These are phyloP conservation scores for Alternaria arbusti DNA, from an alignment of 2,329 filamentous ascomycete species.

Conservation along the genomic window DNA sequence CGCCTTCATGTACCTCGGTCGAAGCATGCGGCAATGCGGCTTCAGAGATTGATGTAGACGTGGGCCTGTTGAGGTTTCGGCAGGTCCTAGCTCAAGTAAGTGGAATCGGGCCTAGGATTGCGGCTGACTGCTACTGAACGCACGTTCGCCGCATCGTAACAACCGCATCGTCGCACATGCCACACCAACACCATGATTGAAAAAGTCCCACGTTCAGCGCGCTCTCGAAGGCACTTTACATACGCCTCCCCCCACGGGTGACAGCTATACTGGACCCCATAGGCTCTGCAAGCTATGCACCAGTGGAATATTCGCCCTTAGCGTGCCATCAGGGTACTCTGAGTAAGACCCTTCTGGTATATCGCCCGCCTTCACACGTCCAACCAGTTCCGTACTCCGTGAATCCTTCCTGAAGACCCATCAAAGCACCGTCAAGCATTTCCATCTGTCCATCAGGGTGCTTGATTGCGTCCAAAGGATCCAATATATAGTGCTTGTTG, in stretches of 20 bases:
- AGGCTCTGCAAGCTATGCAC: background rate
- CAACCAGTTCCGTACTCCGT: background rate
- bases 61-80: background rate
- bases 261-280: background rate
- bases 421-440: slow-evolving; percentile 1
- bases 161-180: background rate
- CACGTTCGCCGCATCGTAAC: background rate
- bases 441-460: slow-evolving; percentile 9
- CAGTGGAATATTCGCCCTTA: slow-evolving; percentile 4
- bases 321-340: slow-evolving; percentile 16
- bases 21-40: background rate
- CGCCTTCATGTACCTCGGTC: background rate
- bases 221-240: background rate
- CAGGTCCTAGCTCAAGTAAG: background rate
- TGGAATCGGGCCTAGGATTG: background rate
- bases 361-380: background rate
- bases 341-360: background rate
- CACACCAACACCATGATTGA: background rate
- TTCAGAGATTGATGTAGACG: background rate
- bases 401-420: background rate
- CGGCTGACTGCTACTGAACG: background rate
- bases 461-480: background rate
- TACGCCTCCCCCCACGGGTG: background rate
- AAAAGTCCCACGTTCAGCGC: background rate
- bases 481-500: slow-evolving; percentile 11